A percentile compares a stretch with the other conserved stretches of the same genome.
Evolutionary conservation across 495 filamentous ascomycete species (phyloP).

Genomic region (Sporormia fimetaria): DNA sequence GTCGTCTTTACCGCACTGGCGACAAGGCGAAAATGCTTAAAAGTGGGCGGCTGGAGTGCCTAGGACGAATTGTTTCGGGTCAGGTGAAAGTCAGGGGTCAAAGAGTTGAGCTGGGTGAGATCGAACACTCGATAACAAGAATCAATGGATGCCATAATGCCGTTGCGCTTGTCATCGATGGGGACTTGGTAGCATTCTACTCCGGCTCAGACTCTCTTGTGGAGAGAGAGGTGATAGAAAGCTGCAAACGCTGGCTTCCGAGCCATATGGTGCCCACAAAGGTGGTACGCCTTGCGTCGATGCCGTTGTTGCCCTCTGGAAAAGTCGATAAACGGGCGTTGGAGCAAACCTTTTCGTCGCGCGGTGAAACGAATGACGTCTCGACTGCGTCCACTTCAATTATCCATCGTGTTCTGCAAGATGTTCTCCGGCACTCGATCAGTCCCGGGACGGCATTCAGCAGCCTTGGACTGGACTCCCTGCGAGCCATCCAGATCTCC

Average conservation of each 20-base stretch:
- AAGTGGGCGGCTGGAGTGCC: conserved; percentile 64
- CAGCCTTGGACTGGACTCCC: conserved; percentile 56
- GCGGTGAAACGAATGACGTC: too few relatives aligned
- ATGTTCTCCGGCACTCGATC: conserved; percentile 38
- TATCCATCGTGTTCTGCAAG: conserved; percentile 39
- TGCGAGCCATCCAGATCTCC: conserved; percentile 56
- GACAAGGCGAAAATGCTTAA: conserved; percentile 62
- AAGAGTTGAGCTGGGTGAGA: conserved; percentile 70
- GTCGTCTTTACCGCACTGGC: conserved; percentile 69
- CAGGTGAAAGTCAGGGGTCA: conserved; percentile 79
- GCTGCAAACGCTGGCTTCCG: conserved; percentile 62
- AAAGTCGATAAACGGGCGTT: conserved; percentile 61
- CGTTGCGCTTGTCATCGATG: conserved; percentile 48
- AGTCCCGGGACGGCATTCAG: conserved; percentile 37
- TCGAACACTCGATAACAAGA: conserved; percentile 57
- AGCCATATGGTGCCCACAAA: conserved; percentile 67
- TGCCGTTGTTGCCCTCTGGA: conserved; percentile 65
- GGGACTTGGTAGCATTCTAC: conserved; percentile 57
- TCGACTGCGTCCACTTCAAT: conserved; percentile 27
- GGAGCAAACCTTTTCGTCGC: too few relatives aligned
- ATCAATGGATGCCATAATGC: conserved; percentile 42
- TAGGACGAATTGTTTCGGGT: conserved; percentile 65
- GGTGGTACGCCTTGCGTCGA: conserved; percentile 45
- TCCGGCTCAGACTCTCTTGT: conserved; percentile 33
- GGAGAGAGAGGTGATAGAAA: conserved; percentile 38